Conservation (phyloP, 371 early-diverging fungal species). For the Mortierella sp. region DNA sequence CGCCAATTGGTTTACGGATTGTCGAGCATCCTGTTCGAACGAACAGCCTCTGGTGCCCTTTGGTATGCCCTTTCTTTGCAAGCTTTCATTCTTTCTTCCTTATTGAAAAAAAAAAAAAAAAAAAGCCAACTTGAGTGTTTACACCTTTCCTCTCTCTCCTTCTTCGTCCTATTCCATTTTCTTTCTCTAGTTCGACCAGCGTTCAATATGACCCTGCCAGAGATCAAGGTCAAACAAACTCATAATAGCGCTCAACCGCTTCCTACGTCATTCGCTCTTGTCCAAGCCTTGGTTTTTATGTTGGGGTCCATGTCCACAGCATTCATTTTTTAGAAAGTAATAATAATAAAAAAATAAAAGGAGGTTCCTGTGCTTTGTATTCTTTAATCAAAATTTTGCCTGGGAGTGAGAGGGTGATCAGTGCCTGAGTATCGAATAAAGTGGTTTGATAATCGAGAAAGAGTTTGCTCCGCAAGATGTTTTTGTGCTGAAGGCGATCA, state of each 20-base stretch:
- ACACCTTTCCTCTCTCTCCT: slow-evolving; percentile 1
- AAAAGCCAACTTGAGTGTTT: not conserved
- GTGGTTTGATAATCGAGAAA: too few relatives aligned
- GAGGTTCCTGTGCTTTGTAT: too few relatives aligned
- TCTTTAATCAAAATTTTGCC: too few relatives aligned
- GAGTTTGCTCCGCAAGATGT: too few relatives aligned
- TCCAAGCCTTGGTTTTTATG: too few relatives aligned
- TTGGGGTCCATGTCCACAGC: too few relatives aligned
- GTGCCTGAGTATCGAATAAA: too few relatives aligned
- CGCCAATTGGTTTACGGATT: slow-evolving; percentile 27
- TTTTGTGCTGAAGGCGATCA: too few relatives aligned
- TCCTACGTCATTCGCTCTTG: too few relatives aligned
- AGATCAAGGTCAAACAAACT: slow-evolving; percentile 18
- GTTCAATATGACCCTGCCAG: slow-evolving; percentile 24
- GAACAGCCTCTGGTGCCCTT: slow-evolving; percentile 23
- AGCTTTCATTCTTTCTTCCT: not conserved
- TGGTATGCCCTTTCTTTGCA: slow-evolving; percentile 10
- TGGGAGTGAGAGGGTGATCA: too few relatives aligned
- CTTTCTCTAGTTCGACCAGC: slow-evolving; percentile 31
- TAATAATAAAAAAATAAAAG: too few relatives aligned
- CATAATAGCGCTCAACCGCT: slow-evolving; percentile 12
- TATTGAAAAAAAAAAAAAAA: slow-evolving; percentile 11
- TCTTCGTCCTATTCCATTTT: slow-evolving; percentile 11
- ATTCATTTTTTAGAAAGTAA: too few relatives aligned
- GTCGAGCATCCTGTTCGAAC: slow-evolving; percentile 24